Evolutionary conservation across 2,329 filamentous ascomycete species (phyloP), one percentile per base, ranked within the genome.

Genomic region (Curvularia verruculosa): DNA sequence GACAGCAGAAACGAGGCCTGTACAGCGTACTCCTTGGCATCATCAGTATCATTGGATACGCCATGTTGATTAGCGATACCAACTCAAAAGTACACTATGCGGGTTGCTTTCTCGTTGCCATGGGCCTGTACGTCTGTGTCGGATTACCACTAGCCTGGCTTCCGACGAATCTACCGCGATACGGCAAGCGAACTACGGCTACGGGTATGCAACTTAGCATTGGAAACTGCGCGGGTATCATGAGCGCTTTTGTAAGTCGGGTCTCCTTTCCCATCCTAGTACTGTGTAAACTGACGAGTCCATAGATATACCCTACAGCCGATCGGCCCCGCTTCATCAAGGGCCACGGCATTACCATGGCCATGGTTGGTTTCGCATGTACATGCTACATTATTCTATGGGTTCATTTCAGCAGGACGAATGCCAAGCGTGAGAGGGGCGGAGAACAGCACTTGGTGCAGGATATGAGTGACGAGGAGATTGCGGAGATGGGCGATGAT

Each of bases 81-180:
- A 75, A 84, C 1, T 80, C 84, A 0, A 86, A 85, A 0, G 89
- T 87, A 6, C 88, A 89, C 63, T 93, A 92, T 67, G 89, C 90
- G 62, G 90, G 86, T 1, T 92, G 89, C 59, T 89, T 92, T 72
- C 77, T 94, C n/a, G 85, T 92, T 0, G 89, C 90, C 0, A 82
- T 86, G 58, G 90, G 90, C 0, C 72, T 94, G 2, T 94, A 93
- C 64, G 81, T 85, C 13, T 76, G 77, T 7, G 82, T 85, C 12
- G 83, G 83, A 1, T 67, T 86, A 19, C 83, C 83, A 4, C 74
- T 86, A 8, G 83, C 83, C 3, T 86, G 84, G 84, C 60, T 88
- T 37, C 84, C 88, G 0, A 87, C 84, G 18, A 92, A 92, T 58
- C 83, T 84, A 15, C 90, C 90, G 1, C 81, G 90, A 7, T 93